Evolutionary conservation across 2,329 filamentous ascomycete genomes (phyloP), one percentile per base, ranked within the genome.

Genomic region (Curvularia sp.): DNA sequence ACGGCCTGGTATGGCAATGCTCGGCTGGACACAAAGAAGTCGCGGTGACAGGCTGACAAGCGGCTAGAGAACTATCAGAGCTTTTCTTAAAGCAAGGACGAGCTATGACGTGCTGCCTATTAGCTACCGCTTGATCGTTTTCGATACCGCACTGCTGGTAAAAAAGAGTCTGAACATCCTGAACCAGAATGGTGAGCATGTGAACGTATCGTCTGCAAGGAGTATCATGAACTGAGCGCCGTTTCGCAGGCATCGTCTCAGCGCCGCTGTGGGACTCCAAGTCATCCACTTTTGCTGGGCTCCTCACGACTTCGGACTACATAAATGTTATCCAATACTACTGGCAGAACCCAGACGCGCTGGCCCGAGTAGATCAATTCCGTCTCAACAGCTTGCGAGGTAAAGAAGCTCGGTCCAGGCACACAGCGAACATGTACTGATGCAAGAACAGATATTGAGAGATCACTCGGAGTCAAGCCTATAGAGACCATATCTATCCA

Each of bases 291-390:
- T 99, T 98, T 78, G 95, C 94, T 41, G 95, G 95, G 39, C 86
- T 99, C 49, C 84, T 99, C 65, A 99, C 95, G 28, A 95, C 93
- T 63, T 96, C 93, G 61, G 95, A 99, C 80, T 99, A 95, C 77
- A 96, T 99, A 80, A 99, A 99, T 74, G 90, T 99, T 57, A 96
- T 99, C 41, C 94, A 98, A 77, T 99, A 99, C 80, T 98, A 99
- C 82, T 97, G 93, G 84, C 93, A 98, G 78, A 96, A 95, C 69
- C 95, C 94, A 2, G 92, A 96, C 66, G 90, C 93, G 58, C 86
- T 98, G 61, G 88, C 89, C 65, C 89, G 94, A 74, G 91, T 99
- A 69, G 95, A 98, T 67, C 91, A 97, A 77, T 97, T 99, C 77
- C 89, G 92, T 47, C 81, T 99, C 62, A 94, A 91, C 80, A 97